Evolutionary conservation across 2,329 filamentous ascomycete genomes (phyloP), one percentile per base, ranked within the genome.

Genomic region (Arthrobotrys sphaeroides): DNA sequence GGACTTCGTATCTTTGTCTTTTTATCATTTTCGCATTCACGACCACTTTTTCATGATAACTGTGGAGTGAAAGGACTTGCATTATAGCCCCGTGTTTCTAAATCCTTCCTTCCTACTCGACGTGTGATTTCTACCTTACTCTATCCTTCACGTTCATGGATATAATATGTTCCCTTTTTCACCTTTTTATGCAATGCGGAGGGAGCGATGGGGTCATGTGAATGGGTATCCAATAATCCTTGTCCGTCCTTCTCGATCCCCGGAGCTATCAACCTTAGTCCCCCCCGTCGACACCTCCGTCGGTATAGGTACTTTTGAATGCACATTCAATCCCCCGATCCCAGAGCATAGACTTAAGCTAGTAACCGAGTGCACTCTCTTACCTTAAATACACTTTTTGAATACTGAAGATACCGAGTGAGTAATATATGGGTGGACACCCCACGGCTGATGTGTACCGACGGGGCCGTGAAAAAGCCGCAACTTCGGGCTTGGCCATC

Each of bases 401-500:
- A n/a, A n/a, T n/a, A n/a, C n/a, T n/a, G n/a, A n/a, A n/a, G n/a
- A n/a, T n/a, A n/a, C n/a, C n/a, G n/a, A n/a, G n/a, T n/a, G n/a
- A n/a, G n/a, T n/a, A n/a, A n/a, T n/a, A n/a, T n/a, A n/a, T n/a
- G n/a, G n/a, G n/a, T n/a, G n/a, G n/a, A n/a, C n/a, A 43, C 40
- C 40, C 40, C 40, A 53, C 47, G 31, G 47, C 47, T 53, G 31
- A 51, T 51, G 47, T 51, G 47, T n/a, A n/a, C n/a, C n/a, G n/a
- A n/a, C n/a, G n/a, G n/a, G n/a, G 47, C 47, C 47, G 22, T 33
- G 49, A 40, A 53, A 66, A 66, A 66, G 45, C 31, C 45, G 47
- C 45, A 40, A 24, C 18, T 22, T 22, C 43, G 66, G 20, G 42
- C 69, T 74, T 74, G 70, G 70, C 70, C 70, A 74, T 74, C 70